These are phyloP conservation scores for Sequoia sempervirens DNA, from an alignment of 75 land plant genomes.

Conservation along the genomic window DNA sequence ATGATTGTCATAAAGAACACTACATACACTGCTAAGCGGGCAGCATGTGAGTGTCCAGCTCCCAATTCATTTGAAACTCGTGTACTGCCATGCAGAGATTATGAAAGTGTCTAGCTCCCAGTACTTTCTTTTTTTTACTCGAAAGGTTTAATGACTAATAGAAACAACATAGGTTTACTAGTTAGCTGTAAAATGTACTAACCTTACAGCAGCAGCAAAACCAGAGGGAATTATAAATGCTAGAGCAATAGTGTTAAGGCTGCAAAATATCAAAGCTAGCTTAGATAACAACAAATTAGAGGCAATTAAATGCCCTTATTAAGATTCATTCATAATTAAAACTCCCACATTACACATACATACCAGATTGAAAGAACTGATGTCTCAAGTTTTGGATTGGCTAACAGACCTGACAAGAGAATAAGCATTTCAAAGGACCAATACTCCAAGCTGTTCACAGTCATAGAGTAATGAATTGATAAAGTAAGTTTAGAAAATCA, in stretches of 20 bases:
- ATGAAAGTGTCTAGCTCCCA: neutral
- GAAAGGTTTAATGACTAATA: neutral
- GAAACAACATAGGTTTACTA: no score
- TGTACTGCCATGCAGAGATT: constrained; percentile 24
- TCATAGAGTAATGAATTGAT: neutral
- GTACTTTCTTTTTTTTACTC: no score
- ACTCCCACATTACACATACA: neutral
- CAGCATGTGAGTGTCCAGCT: constrained; percentile 45
- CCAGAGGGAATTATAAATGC: constrained; percentile 55
- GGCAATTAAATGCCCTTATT: neutral
- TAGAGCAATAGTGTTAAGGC: constrained; percentile 32
- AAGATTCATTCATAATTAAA: constrained; percentile 23
- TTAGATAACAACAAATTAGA: neutral
- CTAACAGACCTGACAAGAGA: constrained; percentile 56
- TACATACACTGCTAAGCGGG: constrained; percentile 36
- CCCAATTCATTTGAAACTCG: constrained; percentile 83
- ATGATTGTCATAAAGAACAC: constrained; percentile 29
- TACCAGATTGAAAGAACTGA: constrained; percentile 57
- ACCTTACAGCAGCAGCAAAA: constrained; percentile 48
- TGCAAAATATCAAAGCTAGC: constrained; percentile 9
- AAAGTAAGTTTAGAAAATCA: neutral
- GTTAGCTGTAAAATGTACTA: neutral
- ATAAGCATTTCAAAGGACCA: constrained; percentile 70
- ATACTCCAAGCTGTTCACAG: constrained; percentile 47
- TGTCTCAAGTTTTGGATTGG: constrained; percentile 66